These are phyloP conservation scores for Cynara cardunculus DNA, from an alignment of 129 eudicot species.

Conservation along the genomic window DNA sequence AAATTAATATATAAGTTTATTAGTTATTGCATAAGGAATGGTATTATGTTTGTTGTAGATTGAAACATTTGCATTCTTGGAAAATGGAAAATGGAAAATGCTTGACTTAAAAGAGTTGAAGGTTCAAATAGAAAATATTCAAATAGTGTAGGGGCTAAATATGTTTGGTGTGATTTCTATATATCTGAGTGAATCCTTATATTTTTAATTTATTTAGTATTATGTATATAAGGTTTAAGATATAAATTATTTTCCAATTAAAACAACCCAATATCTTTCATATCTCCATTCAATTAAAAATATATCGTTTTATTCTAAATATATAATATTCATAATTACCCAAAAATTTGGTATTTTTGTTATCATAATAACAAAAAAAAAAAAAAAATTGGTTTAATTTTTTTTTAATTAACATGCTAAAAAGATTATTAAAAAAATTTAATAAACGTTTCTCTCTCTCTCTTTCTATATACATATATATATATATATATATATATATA, in stretches of 20 bases:
- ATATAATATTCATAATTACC: too few relatives aligned
- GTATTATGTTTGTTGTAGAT: background rate
- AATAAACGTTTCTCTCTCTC: background rate
- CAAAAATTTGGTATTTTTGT: background rate
- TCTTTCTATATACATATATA: too few relatives aligned
- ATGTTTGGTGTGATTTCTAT: background rate
- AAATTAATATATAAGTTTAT: too few relatives aligned
- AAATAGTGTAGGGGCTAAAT: background rate
- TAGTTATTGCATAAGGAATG: background rate
- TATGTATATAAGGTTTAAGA: background rate
- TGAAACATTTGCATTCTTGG: background rate
- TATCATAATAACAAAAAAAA: background rate
- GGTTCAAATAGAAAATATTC: background rate
- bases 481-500: too few relatives aligned
- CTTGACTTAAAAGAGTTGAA: background rate
- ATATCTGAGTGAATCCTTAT: background rate
- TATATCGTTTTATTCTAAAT: too few relatives aligned
- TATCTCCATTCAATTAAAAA: background rate
- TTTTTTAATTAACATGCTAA: background rate
- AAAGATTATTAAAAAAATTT: too few relatives aligned
- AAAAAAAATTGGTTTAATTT: too few relatives aligned
- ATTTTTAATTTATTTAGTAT: background rate
- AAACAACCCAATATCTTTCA: background rate
- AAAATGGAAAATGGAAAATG: too few relatives aligned
- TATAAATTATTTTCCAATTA: background rate